Percentiles rank a stretch among this genome's conserved stretches.
phyloP scores from a whole-genome alignment of 2,329 filamentous ascomycete genomes.

The Cladosporium sp. region DNA sequence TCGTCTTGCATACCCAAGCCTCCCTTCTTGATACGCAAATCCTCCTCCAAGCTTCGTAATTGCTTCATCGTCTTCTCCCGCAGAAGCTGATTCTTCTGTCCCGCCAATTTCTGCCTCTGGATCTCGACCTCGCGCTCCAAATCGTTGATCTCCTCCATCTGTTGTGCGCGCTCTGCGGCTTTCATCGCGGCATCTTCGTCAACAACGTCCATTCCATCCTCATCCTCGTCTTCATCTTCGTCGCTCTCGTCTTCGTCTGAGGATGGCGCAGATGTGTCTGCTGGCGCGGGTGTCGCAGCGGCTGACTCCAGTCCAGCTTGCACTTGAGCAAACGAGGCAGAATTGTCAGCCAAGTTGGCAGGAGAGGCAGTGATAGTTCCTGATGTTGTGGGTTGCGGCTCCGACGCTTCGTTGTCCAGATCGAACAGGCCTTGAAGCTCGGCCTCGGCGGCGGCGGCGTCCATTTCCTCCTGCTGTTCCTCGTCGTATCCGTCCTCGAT shows the following conservation, averaged over 20 bases:
- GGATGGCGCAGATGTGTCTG: slow-evolving; percentile 21
- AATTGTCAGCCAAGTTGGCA: slow-evolving; percentile 23
- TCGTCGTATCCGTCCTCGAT: slow-evolving; percentile 36
- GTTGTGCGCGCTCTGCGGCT: slow-evolving; percentile 44
- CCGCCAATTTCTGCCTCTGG: slow-evolving; percentile 33
- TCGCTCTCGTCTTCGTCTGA: slow-evolving; percentile 37
- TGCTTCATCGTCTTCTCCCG: slow-evolving; percentile 47
- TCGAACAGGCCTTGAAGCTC: slow-evolving; percentile 36
- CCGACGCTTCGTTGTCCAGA: slow-evolving; percentile 26
- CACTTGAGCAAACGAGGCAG: slow-evolving; percentile 23
- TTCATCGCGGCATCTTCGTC: slow-evolving; percentile 51
- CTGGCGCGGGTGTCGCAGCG: slow-evolving; percentile 23
- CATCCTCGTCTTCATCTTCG: slow-evolving; percentile 45
- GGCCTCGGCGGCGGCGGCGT: slow-evolving; percentile 28
- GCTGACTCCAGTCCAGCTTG: slow-evolving; percentile 18
- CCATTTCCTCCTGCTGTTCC: slow-evolving; percentile 37
- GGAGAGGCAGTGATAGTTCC: slow-evolving; percentile 25
- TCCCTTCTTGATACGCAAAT: slow-evolving; percentile 51
- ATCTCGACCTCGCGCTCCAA: slow-evolving; percentile 48
- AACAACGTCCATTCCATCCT: slow-evolving; percentile 38
- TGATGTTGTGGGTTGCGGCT: slow-evolving; percentile 18
- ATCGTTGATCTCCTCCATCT: slow-evolving; percentile 53
- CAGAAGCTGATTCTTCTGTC: slow-evolving; percentile 45
- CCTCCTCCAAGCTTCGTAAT: slow-evolving; percentile 48
- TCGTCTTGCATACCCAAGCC: slow-evolving; percentile 33